These are phyloP conservation scores for Russula earlei DNA, from an alignment of 768 basidiomycete genomes.

Conservation along the genomic window DNA sequence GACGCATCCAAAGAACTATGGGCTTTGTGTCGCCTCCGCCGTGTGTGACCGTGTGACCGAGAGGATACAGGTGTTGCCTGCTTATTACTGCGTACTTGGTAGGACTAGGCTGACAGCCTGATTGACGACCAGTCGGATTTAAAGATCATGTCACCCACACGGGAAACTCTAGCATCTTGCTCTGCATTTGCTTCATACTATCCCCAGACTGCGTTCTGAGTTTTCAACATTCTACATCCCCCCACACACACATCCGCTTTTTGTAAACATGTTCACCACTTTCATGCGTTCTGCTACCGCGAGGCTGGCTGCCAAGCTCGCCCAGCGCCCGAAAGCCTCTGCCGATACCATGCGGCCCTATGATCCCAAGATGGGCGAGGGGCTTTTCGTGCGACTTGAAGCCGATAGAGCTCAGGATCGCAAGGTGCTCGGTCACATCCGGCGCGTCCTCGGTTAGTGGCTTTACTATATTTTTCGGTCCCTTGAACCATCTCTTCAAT, in stretches of 20 bases:
- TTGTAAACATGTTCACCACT: constrained; percentile 2
- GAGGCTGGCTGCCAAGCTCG: neutral
- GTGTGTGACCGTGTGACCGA: too few species aligned
- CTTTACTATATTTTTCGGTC: too few species aligned
- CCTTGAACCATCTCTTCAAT: too few species aligned
- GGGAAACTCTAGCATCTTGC: neutral
- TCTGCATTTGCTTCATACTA: neutral
- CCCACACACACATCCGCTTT: neutral
- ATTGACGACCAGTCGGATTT: too few species aligned
- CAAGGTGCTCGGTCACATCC: neutral
- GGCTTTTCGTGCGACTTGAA: neutral
- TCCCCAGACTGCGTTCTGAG: too few species aligned
- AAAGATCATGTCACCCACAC: neutral
- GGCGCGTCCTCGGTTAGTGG: neutral
- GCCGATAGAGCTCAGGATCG: neutral
- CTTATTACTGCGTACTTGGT: too few species aligned
- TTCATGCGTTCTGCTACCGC: neutral
- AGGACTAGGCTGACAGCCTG: too few species aligned
- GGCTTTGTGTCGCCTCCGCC: too few species aligned
- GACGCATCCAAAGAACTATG: too few species aligned
- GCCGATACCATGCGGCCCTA: neutral
- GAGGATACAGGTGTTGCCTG: too few species aligned
- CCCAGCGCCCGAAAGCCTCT: neutral
- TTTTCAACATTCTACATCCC: neutral
- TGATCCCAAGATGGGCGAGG: neutral